phyloP scores from a whole-genome alignment of 257 asterid genomes.

The Verbena officinalis region DNA sequence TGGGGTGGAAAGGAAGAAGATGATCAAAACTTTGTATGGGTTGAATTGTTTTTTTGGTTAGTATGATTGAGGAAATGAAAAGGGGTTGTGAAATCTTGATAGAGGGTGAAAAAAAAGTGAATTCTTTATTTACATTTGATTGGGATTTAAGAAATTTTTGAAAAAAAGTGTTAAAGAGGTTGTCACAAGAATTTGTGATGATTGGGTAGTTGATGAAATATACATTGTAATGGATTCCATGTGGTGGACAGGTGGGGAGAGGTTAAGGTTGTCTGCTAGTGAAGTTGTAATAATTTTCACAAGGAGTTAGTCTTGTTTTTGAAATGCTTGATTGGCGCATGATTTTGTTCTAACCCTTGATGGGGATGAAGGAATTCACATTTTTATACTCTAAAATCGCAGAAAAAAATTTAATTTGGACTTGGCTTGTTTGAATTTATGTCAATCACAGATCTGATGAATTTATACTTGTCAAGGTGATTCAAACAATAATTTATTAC shows the following conservation, averaged over 20 bases:
- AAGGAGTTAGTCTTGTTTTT: too few species aligned
- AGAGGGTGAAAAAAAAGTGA: too few species aligned
- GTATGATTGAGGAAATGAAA: slow-evolving; percentile 28
- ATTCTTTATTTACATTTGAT: too few species aligned
- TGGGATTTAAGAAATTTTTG: not conserved
- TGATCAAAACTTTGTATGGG: slow-evolving; percentile 21
- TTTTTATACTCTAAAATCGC: not conserved
- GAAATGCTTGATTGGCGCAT: slow-evolving; percentile 32
- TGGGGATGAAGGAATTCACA: not conserved
- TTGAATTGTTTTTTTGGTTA: not conserved
- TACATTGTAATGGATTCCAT: slow-evolving; percentile 29
- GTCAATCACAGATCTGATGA: not conserved
- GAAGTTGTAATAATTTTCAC: slow-evolving; percentile 1
- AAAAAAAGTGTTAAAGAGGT: slow-evolving; percentile 26
- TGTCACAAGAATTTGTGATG: slow-evolving; percentile 32
- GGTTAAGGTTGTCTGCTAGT: slow-evolving; percentile 39
- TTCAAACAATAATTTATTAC: not conserved
- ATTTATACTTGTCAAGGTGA: not conserved
- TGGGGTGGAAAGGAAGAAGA: slow-evolving; percentile 14
- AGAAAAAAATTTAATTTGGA: not conserved
- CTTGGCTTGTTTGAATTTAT: not conserved
- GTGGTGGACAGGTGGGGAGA: slow-evolving; percentile 36
- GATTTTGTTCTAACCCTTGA: slow-evolving; percentile 17
- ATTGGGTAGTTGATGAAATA: slow-evolving; percentile 35
- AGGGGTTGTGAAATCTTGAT: not conserved